Conservation (phyloP, 73 alveolate species). For the Tetrahymena borealis region DNA sequence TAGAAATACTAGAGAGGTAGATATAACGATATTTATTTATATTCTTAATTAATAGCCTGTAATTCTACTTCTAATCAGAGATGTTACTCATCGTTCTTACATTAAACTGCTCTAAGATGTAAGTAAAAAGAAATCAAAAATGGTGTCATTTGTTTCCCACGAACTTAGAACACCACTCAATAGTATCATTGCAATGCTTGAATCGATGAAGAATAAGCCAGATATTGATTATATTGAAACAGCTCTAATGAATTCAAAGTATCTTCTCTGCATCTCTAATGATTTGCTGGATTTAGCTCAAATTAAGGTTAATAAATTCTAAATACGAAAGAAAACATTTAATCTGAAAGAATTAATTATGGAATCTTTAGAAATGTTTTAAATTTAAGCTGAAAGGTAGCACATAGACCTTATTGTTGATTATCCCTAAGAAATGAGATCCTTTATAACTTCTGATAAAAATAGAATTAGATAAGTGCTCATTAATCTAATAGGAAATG, state of each 20-base stretch:
- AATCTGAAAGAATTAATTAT: constrained; percentile 7
- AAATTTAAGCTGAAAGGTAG: constrained; percentile 25
- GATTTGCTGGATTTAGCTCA: constrained; percentile 34
- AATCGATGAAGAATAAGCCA: constrained; percentile 19
- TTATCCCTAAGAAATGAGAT: constrained; percentile 6
- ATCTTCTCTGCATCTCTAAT: constrained; percentile 22
- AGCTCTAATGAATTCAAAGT: constrained; percentile 28
- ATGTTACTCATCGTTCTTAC: constrained; percentile 34
- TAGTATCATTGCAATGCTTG: constrained; percentile 29
- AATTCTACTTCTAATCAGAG: constrained; percentile 11
- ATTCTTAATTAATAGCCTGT: background rate
- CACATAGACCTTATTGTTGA: constrained; percentile 5
- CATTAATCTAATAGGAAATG: constrained; percentile 46
- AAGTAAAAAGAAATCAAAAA: constrained; percentile 28
- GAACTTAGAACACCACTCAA: constrained; percentile 36
- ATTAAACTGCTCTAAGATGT: constrained; percentile 11
- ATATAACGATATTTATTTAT: background rate
- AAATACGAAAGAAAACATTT: constrained; percentile 19
- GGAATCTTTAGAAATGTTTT: constrained; percentile 12
- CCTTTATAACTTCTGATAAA: constrained; percentile 18
- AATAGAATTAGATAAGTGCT: constrained; percentile 39
- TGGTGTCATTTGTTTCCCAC: constrained; percentile 30
- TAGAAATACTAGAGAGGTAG: background rate
- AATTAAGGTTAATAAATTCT: constrained; percentile 34
- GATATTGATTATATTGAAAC: constrained; percentile 13